Percentiles rank a stretch among this genome's conserved stretches.
phyloP scores from a whole-genome alignment of 768 basidiomycete genomes.

The Amanita phalloides region DNA sequence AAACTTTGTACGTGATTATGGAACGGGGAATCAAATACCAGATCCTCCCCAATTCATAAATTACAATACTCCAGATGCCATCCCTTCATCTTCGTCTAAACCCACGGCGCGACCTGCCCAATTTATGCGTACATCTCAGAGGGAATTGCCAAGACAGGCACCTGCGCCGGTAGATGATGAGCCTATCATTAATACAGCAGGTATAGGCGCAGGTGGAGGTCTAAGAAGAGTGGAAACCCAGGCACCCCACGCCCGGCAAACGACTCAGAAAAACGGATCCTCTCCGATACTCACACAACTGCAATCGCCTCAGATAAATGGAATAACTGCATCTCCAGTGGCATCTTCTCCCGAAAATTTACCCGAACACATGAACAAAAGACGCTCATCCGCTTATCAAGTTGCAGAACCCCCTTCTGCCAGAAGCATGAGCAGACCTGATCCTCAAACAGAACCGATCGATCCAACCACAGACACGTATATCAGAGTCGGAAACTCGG shows the following conservation, averaged over 20 bases:
- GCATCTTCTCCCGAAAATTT: neutral
- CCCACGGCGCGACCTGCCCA: conserved; percentile 47
- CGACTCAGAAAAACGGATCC: conserved; percentile 17
- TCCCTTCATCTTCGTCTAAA: conserved; percentile 46
- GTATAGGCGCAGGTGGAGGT: conserved; percentile 58
- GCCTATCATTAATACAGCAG: conserved; percentile 47
- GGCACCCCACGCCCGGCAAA: conserved; percentile 19
- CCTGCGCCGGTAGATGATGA: conserved; percentile 28
- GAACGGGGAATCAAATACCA: conserved; percentile 81
- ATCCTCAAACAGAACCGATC: conserved; percentile 47
- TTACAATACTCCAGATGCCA: conserved; percentile 57
- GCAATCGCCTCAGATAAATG: conserved; percentile 21
- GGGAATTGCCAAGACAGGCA: conserved; percentile 22
- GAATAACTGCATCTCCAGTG: conserved; percentile 6
- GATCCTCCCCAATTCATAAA: conserved; percentile 84
- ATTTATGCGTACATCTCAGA: conserved; percentile 36
- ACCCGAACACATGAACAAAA: conserved; percentile 1
- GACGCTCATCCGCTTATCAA: conserved; percentile 15
- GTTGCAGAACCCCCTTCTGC: conserved; percentile 14
- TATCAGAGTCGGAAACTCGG: conserved; percentile 58
- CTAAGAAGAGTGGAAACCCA: conserved; percentile 24
- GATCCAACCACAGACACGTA: conserved; percentile 57
- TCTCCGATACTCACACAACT: conserved; percentile 10
- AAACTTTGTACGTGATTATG: conserved; percentile 79
- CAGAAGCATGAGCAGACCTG: conserved; percentile 25